Conservation (phyloP, 164 flowering plant species). For the Vitis cinerea region DNA sequence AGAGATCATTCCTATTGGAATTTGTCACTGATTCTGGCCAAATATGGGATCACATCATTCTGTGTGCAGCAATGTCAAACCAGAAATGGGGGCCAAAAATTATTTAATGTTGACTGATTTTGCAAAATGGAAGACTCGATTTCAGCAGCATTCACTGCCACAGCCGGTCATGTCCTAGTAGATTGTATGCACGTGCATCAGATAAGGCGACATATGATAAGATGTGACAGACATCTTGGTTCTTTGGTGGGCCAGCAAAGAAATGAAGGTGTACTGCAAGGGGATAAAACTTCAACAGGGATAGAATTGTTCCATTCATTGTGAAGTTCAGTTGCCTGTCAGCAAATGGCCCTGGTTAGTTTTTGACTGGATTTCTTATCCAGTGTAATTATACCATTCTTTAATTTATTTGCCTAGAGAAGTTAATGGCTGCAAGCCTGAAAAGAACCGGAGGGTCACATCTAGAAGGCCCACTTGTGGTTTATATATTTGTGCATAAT, state of each 20-base stretch:
- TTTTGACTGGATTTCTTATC: neutral
- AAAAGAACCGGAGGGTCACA: neutral
- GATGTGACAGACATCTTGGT: neutral
- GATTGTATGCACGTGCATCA: neutral
- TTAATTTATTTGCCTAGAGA: neutral
- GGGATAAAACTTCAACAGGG: neutral
- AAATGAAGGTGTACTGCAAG: neutral
- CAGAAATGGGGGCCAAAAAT: neutral
- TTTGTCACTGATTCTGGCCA: neutral
- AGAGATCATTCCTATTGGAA: neutral
- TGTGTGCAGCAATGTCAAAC: neutral
- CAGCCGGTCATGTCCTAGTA: neutral
- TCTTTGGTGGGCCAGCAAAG: neutral
- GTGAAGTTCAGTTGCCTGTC: neutral
- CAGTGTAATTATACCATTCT: slow-evolving; percentile 1
- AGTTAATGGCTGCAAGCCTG: neutral
- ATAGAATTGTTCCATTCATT: neutral
- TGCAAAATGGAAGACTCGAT: neutral
- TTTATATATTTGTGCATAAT: neutral
- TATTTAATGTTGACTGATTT: neutral
- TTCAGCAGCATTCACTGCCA: neutral
- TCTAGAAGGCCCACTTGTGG: neutral
- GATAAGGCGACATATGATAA: neutral
- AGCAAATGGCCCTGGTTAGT: neutral
- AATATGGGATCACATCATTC: neutral